phyloP scores from a whole-genome alignment of 2,329 filamentous ascomycete genomes.

The Diplodia sapinea region DNA sequence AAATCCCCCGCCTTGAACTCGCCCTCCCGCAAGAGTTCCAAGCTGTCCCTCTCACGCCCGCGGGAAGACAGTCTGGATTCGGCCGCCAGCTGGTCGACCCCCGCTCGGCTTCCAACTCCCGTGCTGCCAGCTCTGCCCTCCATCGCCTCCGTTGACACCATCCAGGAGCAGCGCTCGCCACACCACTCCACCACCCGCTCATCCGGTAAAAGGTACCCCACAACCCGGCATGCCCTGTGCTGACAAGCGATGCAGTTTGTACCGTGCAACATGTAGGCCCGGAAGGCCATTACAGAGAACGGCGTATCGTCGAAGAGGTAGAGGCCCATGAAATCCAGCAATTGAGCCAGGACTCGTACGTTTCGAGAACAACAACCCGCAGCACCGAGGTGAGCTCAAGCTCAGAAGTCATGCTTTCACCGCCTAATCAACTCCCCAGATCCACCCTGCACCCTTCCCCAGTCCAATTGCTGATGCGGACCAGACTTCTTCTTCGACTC shows the following conservation, averaged over 20 bases:
- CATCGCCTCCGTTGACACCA: constrained; percentile 40
- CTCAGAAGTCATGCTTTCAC: background rate
- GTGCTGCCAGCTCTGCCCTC: constrained; percentile 40
- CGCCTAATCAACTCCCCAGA: background rate
- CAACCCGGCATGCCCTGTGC: background rate
- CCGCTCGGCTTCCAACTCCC: constrained; percentile 36
- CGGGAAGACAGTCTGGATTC: background rate
- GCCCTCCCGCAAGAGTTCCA: constrained; percentile 19
- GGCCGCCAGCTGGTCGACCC: constrained; percentile 4
- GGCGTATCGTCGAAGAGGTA: constrained; percentile 31
- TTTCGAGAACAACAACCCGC: constrained; percentile 37
- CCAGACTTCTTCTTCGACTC: constrained; percentile 23
- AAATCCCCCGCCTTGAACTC: constrained; percentile 1
- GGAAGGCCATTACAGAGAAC: background rate
- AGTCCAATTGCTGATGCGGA: constrained; percentile 12
- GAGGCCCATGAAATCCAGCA: constrained; percentile 37
- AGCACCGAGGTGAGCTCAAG: constrained; percentile 37
- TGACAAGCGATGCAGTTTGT: background rate
- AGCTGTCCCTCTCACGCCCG: background rate
- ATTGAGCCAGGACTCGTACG: constrained; percentile 39
- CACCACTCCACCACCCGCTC: background rate
- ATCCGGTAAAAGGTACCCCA: constrained; percentile 1
- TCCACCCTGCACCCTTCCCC: background rate
- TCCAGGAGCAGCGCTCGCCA: constrained; percentile 2
- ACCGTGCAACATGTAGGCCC: constrained; percentile 7